phyloP scores from a whole-genome alignment of 192 early-diverging fungal species.

The Ambispora gerdemannii region DNA sequence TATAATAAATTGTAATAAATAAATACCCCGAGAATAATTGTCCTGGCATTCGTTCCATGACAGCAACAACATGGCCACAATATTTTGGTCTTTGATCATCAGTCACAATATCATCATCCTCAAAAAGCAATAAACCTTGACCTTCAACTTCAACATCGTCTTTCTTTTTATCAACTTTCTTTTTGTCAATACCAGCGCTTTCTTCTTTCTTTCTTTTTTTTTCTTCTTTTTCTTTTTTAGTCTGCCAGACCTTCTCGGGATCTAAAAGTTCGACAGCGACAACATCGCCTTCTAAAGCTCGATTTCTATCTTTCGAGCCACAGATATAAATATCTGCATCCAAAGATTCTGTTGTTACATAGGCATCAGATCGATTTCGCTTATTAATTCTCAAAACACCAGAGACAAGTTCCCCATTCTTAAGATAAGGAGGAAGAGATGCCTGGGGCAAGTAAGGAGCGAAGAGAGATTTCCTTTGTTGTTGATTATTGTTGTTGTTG shows the following conservation, averaged over 20 bases:
- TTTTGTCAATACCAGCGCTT: slow-evolving; percentile 38
- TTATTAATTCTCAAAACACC: slow-evolving; percentile 86
- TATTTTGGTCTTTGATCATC: slow-evolving; percentile 57
- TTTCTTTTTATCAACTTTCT: slow-evolving; percentile 46
- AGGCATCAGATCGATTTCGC: slow-evolving; percentile 79
- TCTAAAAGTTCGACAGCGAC: slow-evolving; percentile 74
- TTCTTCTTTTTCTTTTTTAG: slow-evolving; percentile 56
- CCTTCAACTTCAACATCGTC: slow-evolving; percentile 53
- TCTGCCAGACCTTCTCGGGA: slow-evolving; percentile 58
- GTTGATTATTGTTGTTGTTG: slow-evolving; percentile 36
- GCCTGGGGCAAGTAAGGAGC: slow-evolving; percentile 56
- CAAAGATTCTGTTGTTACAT: slow-evolving; percentile 74
- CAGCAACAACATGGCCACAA: slow-evolving; percentile 54
- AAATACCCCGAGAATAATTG: slow-evolving; percentile 59
- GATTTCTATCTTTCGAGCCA: slow-evolving; percentile 72
- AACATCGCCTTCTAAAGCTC: slow-evolving; percentile 81
- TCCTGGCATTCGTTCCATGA: slow-evolving; percentile 53
- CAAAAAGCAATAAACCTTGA: slow-evolving; percentile 38
- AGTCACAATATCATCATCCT: slow-evolving; percentile 48
- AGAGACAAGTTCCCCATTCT: slow-evolving; percentile 54
- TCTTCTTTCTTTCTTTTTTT: slow-evolving; percentile 53
- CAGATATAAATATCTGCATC: slow-evolving; percentile 77
- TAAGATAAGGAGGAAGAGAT: slow-evolving; percentile 49
- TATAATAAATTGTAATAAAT: no score
- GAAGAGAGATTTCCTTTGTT: slow-evolving; percentile 53